These are phyloP conservation scores for Favolaschia claudopus DNA, from an alignment of 768 basidiomycete genomes.

Conservation along the genomic window DNA sequence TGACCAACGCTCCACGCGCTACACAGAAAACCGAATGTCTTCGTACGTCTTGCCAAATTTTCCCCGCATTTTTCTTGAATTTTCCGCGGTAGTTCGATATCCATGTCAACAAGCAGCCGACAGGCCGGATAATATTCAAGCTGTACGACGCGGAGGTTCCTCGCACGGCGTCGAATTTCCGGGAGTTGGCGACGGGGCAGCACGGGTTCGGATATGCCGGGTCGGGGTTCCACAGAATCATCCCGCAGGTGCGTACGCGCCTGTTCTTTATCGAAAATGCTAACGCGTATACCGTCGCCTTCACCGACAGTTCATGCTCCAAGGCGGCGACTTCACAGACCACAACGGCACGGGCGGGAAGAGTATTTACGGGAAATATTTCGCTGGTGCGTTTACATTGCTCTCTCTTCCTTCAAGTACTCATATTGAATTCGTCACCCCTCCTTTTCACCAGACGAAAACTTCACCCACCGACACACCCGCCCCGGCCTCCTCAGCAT, in stretches of 20 bases:
- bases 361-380: slow-evolving; percentile 78
- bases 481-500: slow-evolving; percentile 75
- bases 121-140: slow-evolving; percentile 80
- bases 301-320: slow-evolving; percentile 73
- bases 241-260: slow-evolving; percentile 49
- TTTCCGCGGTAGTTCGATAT: slow-evolving; percentile 67
- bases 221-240: slow-evolving; percentile 80
- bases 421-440: not conserved
- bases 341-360: slow-evolving; percentile 80
- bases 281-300: not conserved
- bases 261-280: not conserved
- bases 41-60: not conserved
- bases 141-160: slow-evolving; percentile 84
- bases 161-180: slow-evolving; percentile 83
- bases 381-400: slow-evolving; percentile 53
- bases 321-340: slow-evolving; percentile 87
- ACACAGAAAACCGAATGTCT: slow-evolving; percentile 23
- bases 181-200: slow-evolving; percentile 82
- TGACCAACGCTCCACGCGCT: not conserved
- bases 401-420: not conserved
- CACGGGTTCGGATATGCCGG: slow-evolving; percentile 79
- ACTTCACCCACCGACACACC: slow-evolving; percentile 79
- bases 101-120: slow-evolving; percentile 44
- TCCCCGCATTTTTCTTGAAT: not conserved
- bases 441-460: slow-evolving; percentile 82